phyloP scores from a whole-genome alignment of 306 rosid genomes.

The Nissolia schottii region DNA sequence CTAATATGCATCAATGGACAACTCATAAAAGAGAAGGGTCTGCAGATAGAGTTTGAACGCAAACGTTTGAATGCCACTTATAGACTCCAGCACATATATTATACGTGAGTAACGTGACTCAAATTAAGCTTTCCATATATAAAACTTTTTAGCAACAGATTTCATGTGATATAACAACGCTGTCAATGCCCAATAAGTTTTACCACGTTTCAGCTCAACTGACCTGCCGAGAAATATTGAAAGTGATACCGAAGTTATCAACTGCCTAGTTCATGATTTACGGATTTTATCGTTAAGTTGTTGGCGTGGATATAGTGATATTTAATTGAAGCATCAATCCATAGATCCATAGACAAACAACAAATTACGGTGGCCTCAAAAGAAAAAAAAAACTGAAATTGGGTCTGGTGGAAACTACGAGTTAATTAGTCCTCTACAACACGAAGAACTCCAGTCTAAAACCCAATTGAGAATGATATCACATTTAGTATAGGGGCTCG shows the following conservation, averaged over 20 bases:
- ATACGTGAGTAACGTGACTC: background rate
- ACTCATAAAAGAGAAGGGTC: too few species aligned
- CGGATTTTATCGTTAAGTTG: background rate
- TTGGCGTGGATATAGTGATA: too few species aligned
- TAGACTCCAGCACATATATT: background rate
- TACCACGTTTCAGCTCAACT: background rate
- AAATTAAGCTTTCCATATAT: background rate
- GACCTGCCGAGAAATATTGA: background rate
- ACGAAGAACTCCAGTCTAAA: too few species aligned
- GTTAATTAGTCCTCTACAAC: too few species aligned
- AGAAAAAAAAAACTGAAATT: background rate
- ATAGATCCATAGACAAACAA: background rate
- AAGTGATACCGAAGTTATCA: background rate
- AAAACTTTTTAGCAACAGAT: constrained; percentile 8
- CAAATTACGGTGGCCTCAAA: background rate
- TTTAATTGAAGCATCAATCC: background rate
- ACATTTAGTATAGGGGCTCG: too few species aligned
- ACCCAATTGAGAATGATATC: too few species aligned
- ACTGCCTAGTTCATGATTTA: background rate
- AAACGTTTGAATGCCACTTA: background rate
- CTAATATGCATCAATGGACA: too few species aligned
- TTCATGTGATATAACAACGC: background rate
- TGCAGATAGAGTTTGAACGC: too few species aligned
- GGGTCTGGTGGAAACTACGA: too few species aligned
- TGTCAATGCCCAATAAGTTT: background rate